Evolutionary conservation across 2,329 filamentous ascomycete species (phyloP).

Genomic region (Neonectria magnoliae): DNA sequence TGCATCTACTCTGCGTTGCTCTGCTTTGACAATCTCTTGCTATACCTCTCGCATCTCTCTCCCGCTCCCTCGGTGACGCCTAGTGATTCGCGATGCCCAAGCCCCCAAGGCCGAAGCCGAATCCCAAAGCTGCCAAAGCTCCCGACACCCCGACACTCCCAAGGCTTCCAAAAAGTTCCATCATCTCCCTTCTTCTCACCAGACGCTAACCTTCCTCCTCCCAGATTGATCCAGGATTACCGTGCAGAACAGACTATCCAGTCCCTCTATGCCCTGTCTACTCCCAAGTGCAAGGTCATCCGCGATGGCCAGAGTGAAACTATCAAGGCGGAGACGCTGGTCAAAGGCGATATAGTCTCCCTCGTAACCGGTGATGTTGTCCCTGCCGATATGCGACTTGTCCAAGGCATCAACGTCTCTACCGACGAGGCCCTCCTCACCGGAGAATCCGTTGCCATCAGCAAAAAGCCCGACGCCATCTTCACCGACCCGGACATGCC

Average conservation of each 20-base stretch:
- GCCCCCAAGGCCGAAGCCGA: slow-evolving; percentile 41
- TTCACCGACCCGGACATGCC: slow-evolving; percentile 65
- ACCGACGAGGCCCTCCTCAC: slow-evolving; percentile 81
- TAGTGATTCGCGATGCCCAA: slow-evolving; percentile 39
- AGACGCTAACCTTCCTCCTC: slow-evolving; percentile 39
- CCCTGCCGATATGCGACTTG: slow-evolving; percentile 73
- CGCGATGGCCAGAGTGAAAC: slow-evolving; percentile 62
- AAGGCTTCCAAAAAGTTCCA: slow-evolving; percentile 39
- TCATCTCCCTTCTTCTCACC: slow-evolving; percentile 28
- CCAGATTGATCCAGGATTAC: slow-evolving; percentile 68
- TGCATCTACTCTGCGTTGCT: slow-evolving; percentile 2
- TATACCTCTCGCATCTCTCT: slow-evolving; percentile 33
- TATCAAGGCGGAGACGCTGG: slow-evolving; percentile 66
- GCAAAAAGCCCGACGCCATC: slow-evolving; percentile 68
- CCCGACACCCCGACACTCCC: slow-evolving; percentile 25
- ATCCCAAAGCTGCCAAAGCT: slow-evolving; percentile 43
- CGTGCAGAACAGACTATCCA: slow-evolving; percentile 71
- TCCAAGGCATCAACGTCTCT: slow-evolving; percentile 76
- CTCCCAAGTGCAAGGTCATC: slow-evolving; percentile 68
- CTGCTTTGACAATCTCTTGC: slow-evolving; percentile 33
- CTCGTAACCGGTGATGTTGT: slow-evolving; percentile 74
- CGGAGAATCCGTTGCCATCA: slow-evolving; percentile 76
- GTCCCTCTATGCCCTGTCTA: slow-evolving; percentile 66
- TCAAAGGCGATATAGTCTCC: slow-evolving; percentile 72
- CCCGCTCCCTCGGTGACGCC: slow-evolving; percentile 41